These are phyloP conservation scores for Paramyrothecium roridum DNA, from an alignment of 2,329 filamentous ascomycete species.

Conservation along the genomic window DNA sequence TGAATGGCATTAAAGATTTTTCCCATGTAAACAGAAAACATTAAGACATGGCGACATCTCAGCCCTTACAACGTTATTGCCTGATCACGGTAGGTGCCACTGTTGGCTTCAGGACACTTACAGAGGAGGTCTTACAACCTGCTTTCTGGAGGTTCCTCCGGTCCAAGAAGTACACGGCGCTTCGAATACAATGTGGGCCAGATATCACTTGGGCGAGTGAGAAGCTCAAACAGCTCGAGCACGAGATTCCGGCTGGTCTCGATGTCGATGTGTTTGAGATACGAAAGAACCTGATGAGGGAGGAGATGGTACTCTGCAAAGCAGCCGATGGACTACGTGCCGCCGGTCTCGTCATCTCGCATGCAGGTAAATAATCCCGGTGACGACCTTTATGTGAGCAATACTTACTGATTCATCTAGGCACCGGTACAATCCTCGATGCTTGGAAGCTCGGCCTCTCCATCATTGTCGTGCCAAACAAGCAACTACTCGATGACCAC, in stretches of 20 bases:
- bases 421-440: slow-evolving; percentile 86
- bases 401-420: slow-evolving; percentile 38
- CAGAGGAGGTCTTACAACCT: slow-evolving; percentile 60
- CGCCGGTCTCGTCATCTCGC: slow-evolving; percentile 78
- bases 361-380: slow-evolving; percentile 65
- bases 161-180: slow-evolving; percentile 61
- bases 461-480: slow-evolving; percentile 88
- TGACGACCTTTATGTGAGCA: neutral
- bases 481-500: slow-evolving; percentile 80
- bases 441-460: slow-evolving; percentile 71
- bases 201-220: slow-evolving; percentile 43
- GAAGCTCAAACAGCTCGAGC: slow-evolving; percentile 11
- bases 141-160: slow-evolving; percentile 61
- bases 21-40: no score
- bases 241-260: slow-evolving; percentile 20
- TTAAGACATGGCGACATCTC: slow-evolving; percentile 5
- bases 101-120: slow-evolving; percentile 72
- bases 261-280: slow-evolving; percentile 26
- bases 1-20: no score
- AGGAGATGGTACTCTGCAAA: slow-evolving; percentile 54
- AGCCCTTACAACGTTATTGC: slow-evolving; percentile 42
- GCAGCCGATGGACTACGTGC: slow-evolving; percentile 39
- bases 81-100: slow-evolving; percentile 94
- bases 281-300: slow-evolving; percentile 28
- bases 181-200: slow-evolving; percentile 79